Percentiles rank a stretch among this genome's conserved stretches.
Conservation (phyloP, 495 filamentous ascomycete genomes). For the Podospora didyma region DNA sequence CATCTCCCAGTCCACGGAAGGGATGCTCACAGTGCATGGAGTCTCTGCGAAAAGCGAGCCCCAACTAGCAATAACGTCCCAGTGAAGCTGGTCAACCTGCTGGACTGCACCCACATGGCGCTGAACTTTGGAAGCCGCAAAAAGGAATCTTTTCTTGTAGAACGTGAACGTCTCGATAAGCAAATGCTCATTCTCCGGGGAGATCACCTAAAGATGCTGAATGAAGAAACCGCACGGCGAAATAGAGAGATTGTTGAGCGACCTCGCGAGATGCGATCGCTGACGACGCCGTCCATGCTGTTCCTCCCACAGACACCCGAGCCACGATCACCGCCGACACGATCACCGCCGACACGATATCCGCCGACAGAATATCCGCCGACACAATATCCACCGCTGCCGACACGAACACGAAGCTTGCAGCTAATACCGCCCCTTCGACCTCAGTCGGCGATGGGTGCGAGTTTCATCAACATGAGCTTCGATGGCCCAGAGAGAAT, state of each 20-base stretch:
- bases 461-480: too few species aligned
- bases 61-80: background rate
- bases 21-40: background rate
- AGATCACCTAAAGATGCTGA: background rate
- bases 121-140: background rate
- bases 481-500: too few species aligned
- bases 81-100: background rate
- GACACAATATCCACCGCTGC: too few species aligned
- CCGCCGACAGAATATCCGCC: too few species aligned
- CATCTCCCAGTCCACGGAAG: background rate
- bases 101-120: background rate
- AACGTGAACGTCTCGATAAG: background rate
- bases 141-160: background rate
- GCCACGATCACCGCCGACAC: too few species aligned
- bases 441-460: too few species aligned
- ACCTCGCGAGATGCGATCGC: background rate
- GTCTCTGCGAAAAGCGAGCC: background rate
- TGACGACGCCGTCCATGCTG: background rate
- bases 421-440: too few species aligned
- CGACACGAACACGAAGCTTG: too few species aligned
- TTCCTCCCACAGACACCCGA: background rate
- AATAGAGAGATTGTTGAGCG: background rate
- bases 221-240: background rate
- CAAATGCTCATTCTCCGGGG: background rate
- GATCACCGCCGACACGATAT: too few species aligned